These are phyloP conservation scores for Talaromyces ruber DNA, from an alignment of 495 filamentous ascomycete genomes.

Conservation along the genomic window DNA sequence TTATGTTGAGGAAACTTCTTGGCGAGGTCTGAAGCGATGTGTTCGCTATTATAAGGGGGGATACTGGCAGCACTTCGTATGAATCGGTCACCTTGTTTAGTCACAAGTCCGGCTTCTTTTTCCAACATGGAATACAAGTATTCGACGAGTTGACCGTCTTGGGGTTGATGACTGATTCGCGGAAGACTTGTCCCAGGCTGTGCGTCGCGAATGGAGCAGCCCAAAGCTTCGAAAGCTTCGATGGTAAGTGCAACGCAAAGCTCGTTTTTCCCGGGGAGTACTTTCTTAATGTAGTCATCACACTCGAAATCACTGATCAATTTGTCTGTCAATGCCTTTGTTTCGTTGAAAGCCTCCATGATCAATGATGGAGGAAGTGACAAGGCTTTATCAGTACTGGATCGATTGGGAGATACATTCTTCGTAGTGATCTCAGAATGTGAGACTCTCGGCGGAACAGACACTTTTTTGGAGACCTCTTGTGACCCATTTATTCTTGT, in stretches of 20 bases:
- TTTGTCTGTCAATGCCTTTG: conserved; percentile 26
- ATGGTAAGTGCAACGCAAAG: conserved; percentile 15
- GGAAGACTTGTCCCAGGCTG: neutral
- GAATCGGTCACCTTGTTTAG: conserved; percentile 22
- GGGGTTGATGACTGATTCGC: conserved; percentile 8
- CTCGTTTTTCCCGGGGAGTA: conserved; percentile 9
- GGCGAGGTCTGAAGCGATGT: conserved; percentile 26
- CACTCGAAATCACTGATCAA: conserved; percentile 26
- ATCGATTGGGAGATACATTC: no score
- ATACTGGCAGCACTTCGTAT: conserved; percentile 40
- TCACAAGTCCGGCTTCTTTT: conserved; percentile 25
- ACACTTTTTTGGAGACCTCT: no score
- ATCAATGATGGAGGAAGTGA: conserved; percentile 13
- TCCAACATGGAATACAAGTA: conserved; percentile 24
- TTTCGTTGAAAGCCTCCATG: conserved; percentile 20
- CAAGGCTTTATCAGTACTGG: no score
- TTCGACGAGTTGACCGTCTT: conserved; percentile 18
- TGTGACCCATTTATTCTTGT: no score
- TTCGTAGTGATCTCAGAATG: no score
- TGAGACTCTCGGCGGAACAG: no score
- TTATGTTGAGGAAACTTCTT: conserved; percentile 25
- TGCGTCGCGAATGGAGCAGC: neutral
- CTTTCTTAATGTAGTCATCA: conserved; percentile 18
- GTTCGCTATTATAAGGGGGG: conserved; percentile 23
- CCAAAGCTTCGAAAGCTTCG: conserved; percentile 11